Base-by-base conservation (phyloP, 768 basidiomycete species). In the Cantharellus anzutake region DNA sequence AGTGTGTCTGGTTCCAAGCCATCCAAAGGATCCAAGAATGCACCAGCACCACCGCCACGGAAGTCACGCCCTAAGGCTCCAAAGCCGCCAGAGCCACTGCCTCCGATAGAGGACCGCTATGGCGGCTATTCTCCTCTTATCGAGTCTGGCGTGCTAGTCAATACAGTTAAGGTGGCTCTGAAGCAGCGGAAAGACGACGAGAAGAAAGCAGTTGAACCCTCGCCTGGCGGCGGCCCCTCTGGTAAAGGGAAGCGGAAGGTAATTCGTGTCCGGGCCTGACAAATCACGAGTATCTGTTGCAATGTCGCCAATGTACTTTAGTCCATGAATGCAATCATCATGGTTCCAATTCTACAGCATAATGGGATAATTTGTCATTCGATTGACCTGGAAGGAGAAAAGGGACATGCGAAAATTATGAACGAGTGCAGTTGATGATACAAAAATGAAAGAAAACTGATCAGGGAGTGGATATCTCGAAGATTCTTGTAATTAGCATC, bases 161-260 rank as follows among this genome's bases (percentile, higher is more conserved):
- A 90, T 42, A 80, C 87, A 0, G 78, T 92, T 42, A 91, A 90
- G 69, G 85, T 88, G 0, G 89, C 88, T 1, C 82, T 91, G 80
- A 86, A 76, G 40, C 73, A 55, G 35, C 11, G 38, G 52, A 72
- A 60, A 80, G 82, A 59, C 68, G 68, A 60, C 16, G 67, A 65
- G 77, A 76, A 56, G 71, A 72, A 50, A 70, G 73, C 56, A 37
- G 61, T 14, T 39, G 34, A 4, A 34, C 41, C 14, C 42, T 29
- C 38, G 11, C 35, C 52, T 37, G 52, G 52, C 35, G 7, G 7
- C 7, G 37, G 51, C 11, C 62, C 68, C 57, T 60, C 56, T 20
- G 63, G 63, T 4, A 87, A 87, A 68, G 85, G 85, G 41, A 88
- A 88, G 68, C 73, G 84, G 71, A 88, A 85, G 68, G 83, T 89